These are phyloP conservation scores for Hondaea fermentalgiana DNA, from an alignment of 108 stramenopile species.

Conservation along the genomic window DNA sequence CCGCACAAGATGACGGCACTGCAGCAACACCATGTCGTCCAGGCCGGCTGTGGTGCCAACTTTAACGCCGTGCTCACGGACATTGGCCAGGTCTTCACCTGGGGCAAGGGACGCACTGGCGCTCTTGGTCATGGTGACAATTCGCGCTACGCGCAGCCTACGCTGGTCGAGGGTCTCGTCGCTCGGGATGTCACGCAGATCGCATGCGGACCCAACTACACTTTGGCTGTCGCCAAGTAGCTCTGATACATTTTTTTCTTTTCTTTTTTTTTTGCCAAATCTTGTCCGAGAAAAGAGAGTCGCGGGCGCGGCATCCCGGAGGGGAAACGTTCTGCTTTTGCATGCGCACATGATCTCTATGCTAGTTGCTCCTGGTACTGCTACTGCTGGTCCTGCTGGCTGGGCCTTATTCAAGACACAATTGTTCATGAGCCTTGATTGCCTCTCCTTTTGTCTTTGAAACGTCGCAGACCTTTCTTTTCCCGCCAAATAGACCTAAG, in stretches of 20 bases:
- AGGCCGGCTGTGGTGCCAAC: background rate
- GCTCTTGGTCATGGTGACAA: conserved; percentile 16
- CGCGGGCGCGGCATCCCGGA: too few species aligned
- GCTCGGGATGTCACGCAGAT: background rate
- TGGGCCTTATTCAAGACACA: too few species aligned
- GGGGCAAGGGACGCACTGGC: background rate
- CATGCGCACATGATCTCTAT: too few species aligned
- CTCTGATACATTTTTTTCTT: background rate
- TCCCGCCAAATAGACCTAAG: too few species aligned
- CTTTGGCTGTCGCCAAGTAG: background rate
- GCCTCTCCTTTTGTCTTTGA: too few species aligned
- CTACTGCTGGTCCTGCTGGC: too few species aligned
- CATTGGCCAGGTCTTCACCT: background rate
- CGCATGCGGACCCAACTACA: background rate
- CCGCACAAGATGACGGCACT: conserved; percentile 13
- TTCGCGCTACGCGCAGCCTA: background rate
- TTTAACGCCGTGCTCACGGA: background rate
- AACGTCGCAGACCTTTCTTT: too few species aligned
- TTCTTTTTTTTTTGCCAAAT: background rate
- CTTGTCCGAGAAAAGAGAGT: too few species aligned
- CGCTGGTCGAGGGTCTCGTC: background rate
- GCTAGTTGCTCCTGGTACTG: too few species aligned
- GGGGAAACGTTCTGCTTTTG: too few species aligned
- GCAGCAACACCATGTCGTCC: background rate
- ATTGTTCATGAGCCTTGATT: too few species aligned